phyloP scores from a whole-genome alignment of 495 filamentous ascomycete genomes.

The Tuber melanosporum region DNA sequence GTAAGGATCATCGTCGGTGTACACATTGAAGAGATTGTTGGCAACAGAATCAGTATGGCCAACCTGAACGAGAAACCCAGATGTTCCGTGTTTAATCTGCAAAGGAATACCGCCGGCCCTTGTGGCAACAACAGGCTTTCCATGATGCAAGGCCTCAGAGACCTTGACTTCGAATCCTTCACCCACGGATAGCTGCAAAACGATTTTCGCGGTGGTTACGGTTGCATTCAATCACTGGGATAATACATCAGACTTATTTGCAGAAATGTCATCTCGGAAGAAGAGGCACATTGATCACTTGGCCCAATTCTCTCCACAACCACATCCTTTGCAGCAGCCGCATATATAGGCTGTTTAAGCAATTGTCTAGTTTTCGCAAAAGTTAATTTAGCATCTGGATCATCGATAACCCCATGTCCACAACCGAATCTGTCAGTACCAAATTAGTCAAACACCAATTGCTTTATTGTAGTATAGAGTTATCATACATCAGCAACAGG shows the following conservation, averaged over 20 bases:
- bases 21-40: slow-evolving; percentile 60
- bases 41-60: slow-evolving; percentile 69
- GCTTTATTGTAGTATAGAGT: not conserved
- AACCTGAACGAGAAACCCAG: slow-evolving; percentile 69
- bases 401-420: slow-evolving; percentile 78
- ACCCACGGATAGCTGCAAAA: slow-evolving; percentile 73
- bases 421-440: slow-evolving; percentile 41
- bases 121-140: slow-evolving; percentile 73
- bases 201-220: slow-evolving; percentile 64
- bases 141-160: slow-evolving; percentile 78
- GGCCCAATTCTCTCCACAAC: slow-evolving; percentile 71
- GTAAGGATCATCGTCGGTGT: slow-evolving; percentile 59
- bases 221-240: slow-evolving; percentile 63
- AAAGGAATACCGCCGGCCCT: slow-evolving; percentile 74
- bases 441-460: not conserved
- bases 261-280: not conserved
- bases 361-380: slow-evolving; percentile 63
- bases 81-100: slow-evolving; percentile 65
- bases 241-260: not conserved
- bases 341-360: slow-evolving; percentile 53
- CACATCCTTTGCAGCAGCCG: slow-evolving; percentile 53
- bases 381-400: slow-evolving; percentile 71
- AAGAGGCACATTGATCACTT: slow-evolving; percentile 55
- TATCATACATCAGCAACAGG: slow-evolving; percentile 59
- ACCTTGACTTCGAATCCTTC: slow-evolving; percentile 92